Conservation (phyloP, 2,329 filamentous ascomycete species). For the Verticillium isaacii region DNA sequence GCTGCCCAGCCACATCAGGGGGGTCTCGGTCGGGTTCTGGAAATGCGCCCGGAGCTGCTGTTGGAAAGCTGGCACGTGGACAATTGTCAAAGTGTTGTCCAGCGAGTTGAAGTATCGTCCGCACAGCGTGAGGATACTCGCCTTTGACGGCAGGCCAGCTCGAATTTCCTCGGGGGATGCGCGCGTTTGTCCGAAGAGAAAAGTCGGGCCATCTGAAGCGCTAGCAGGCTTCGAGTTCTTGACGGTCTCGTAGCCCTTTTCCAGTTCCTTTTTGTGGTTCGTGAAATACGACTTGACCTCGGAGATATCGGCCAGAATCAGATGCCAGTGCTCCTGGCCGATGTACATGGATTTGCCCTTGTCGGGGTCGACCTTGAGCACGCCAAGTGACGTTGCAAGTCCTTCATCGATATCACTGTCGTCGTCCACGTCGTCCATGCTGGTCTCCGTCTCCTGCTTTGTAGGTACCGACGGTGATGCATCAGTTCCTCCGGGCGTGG, state of each 20-base stretch:
- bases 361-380: constrained; percentile 74
- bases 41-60: constrained; percentile 63
- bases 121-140: constrained; percentile 78
- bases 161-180: constrained; percentile 74
- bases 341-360: constrained; percentile 77
- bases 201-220: constrained; percentile 63
- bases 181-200: constrained; percentile 71
- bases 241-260: constrained; percentile 74
- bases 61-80: constrained; percentile 83
- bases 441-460: constrained; percentile 46
- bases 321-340: constrained; percentile 80
- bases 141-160: constrained; percentile 72
- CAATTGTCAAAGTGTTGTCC: constrained; percentile 65
- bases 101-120: constrained; percentile 86
- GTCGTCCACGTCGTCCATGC: constrained; percentile 47
- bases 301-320: constrained; percentile 73
- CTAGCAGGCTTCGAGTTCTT: constrained; percentile 60
- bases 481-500: constrained; percentile 1
- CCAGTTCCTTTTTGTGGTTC: constrained; percentile 82
- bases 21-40: constrained; percentile 67
- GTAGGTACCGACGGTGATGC: neutral
- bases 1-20: constrained; percentile 73
- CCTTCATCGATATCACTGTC: constrained; percentile 68
- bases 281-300: constrained; percentile 92
- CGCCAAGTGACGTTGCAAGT: constrained; percentile 68